Conservation (phyloP, 108 stramenopile genomes). For the Cyclotella atomus region DNA sequence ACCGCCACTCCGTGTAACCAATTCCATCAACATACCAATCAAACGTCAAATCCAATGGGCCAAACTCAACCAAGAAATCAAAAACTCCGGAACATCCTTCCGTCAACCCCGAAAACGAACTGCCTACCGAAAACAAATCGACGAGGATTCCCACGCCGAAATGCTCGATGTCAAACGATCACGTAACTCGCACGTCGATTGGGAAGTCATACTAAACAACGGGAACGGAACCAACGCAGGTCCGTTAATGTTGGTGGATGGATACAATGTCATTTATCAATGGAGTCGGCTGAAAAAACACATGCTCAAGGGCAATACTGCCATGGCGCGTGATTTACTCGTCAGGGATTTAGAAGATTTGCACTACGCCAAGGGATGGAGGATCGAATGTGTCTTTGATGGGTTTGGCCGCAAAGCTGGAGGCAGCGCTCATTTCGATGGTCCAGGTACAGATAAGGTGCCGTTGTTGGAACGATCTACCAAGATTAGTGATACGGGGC, state of each 20-base stretch:
- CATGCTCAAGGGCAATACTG: conserved; percentile 70
- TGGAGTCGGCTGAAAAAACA: conserved; percentile 86
- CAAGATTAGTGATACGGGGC: conserved; percentile 48
- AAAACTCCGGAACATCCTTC: conserved; percentile 57
- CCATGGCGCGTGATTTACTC: conserved; percentile 64
- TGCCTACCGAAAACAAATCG: conserved; percentile 58
- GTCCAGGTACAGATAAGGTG: not conserved
- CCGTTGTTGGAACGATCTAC: conserved; percentile 39
- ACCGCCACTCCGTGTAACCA: conserved; percentile 66
- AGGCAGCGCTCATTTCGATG: conserved; percentile 54
- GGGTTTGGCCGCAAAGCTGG: conserved; percentile 56
- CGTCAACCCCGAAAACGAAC: conserved; percentile 61
- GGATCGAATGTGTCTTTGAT: conserved; percentile 89
- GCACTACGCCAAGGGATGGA: conserved; percentile 72
- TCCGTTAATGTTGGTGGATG: conserved; percentile 85
- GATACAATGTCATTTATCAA: conserved; percentile 87
- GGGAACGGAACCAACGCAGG: conserved; percentile 58
- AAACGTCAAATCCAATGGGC: conserved; percentile 75
- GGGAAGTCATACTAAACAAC: conserved; percentile 77
- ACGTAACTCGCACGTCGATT: conserved; percentile 75
- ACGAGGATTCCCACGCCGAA: conserved; percentile 73
- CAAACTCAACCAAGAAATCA: conserved; percentile 61
- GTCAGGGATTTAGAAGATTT: conserved; percentile 83
- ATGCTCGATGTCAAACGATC: conserved; percentile 56
- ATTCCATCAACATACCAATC: conserved; percentile 74